Percentiles rank a stretch among this genome's conserved stretches.
phyloP scores from a whole-genome alignment of 2,329 filamentous ascomycete species.

The Paramyrothecium roridum region DNA sequence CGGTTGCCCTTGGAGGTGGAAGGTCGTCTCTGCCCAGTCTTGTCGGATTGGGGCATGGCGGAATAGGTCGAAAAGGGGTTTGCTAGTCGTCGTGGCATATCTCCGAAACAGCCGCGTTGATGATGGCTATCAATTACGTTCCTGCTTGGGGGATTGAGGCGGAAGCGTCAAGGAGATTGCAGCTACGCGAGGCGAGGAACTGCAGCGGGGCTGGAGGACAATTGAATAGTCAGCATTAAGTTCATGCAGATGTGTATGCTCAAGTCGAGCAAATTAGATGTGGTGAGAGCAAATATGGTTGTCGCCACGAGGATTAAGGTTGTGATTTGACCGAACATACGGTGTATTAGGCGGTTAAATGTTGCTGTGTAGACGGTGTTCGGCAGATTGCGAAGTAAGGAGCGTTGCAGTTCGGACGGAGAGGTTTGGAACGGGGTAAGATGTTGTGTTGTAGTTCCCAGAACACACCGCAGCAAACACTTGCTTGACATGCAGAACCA shows the following conservation, averaged over 20 bases:
- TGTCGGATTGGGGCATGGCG: constrained; percentile 45
- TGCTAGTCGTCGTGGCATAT: constrained; percentile 58
- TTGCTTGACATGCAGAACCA: neutral
- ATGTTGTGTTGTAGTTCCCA: neutral
- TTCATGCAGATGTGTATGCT: neutral
- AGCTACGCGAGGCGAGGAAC: neutral
- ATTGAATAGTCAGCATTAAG: neutral
- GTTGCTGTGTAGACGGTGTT: neutral
- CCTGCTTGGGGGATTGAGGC: neutral
- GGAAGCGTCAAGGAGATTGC: neutral
- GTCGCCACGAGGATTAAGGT: neutral
- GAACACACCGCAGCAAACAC: neutral
- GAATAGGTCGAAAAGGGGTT: constrained; percentile 51
- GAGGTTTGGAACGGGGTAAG: neutral
- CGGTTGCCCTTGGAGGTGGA: constrained; percentile 70
- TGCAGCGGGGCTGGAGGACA: neutral
- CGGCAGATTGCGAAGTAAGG: neutral
- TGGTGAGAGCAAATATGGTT: neutral
- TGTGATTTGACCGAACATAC: too few relatives aligned
- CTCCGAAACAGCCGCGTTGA: constrained; percentile 21
- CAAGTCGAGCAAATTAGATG: neutral
- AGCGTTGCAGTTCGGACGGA: neutral
- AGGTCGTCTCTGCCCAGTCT: constrained; percentile 51
- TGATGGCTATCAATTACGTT: constrained; percentile 9
- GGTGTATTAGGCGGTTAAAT: too few relatives aligned